A percentile compares a stretch with the other conserved stretches of the same genome.
phyloP scores from a whole-genome alignment of 106 monocot genomes.

The Iris macrosiphon region DNA sequence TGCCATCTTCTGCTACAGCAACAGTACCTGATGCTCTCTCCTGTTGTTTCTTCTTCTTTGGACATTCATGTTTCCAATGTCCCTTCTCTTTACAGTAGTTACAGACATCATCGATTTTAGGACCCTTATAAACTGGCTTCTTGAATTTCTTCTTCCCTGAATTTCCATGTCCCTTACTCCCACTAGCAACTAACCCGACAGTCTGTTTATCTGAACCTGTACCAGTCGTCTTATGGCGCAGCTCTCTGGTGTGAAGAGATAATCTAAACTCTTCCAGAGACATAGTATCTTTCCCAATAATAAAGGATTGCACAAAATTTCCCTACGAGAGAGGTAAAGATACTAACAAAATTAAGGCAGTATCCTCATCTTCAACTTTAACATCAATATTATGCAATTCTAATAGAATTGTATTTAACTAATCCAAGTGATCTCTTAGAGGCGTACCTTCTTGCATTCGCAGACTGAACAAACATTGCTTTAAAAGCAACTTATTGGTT shows the following conservation, averaged over 20 bases:
- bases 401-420: background rate
- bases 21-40: too few relatives aligned
- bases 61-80: too few relatives aligned
- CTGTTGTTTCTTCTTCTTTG: too few relatives aligned
- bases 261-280: conserved; percentile 3
- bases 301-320: background rate
- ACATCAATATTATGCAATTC: too few relatives aligned
- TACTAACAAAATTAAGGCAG: too few relatives aligned
- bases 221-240: background rate
- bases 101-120: background rate
- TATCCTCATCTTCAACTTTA: too few relatives aligned
- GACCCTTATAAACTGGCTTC: background rate
- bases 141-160: conserved; percentile 4
- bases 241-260: conserved; percentile 2
- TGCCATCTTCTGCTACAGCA: too few relatives aligned
- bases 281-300: too few relatives aligned
- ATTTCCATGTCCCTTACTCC: background rate
- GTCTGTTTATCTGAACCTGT: background rate
- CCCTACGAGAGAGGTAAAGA: background rate
- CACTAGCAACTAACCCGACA: background rate
- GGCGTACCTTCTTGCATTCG: background rate
- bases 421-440: background rate
- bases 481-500: background rate
- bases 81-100: background rate
- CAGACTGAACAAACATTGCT: background rate